Percentiles rank a stretch among this genome's conserved stretches.
These are phyloP conservation scores for Colletotrichum viniferum DNA, from an alignment of 2,329 filamentous ascomycete species.

Conservation along the genomic window DNA sequence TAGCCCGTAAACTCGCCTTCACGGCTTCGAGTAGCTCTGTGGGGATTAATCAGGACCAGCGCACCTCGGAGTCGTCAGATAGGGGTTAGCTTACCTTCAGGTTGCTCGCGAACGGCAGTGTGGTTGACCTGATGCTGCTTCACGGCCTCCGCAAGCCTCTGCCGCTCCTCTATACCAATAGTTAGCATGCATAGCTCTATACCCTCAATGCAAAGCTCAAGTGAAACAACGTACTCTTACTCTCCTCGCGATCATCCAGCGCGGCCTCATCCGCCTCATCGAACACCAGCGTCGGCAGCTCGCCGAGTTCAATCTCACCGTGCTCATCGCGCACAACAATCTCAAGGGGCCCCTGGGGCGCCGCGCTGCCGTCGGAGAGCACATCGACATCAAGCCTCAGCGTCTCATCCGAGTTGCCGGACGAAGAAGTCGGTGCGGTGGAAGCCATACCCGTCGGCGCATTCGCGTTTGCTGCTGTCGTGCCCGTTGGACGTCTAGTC, in stretches of 20 bases:
- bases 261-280: constrained; percentile 61
- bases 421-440: constrained; percentile 11
- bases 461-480: not conserved
- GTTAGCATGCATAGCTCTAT: constrained; percentile 25
- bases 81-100: constrained; percentile 36
- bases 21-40: constrained; percentile 74
- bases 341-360: constrained; percentile 39
- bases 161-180: constrained; percentile 55
- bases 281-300: constrained; percentile 56
- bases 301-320: constrained; percentile 65
- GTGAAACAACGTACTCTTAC: constrained; percentile 49
- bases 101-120: constrained; percentile 62
- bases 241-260: constrained; percentile 62
- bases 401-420: constrained; percentile 46
- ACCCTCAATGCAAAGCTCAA: constrained; percentile 4
- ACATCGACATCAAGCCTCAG: constrained; percentile 52
- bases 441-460: constrained; percentile 16
- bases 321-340: constrained; percentile 68
- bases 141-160: constrained; percentile 64
- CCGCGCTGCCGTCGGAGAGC: constrained; percentile 35
- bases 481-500: constrained; percentile 53
- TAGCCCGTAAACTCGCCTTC: constrained; percentile 71
- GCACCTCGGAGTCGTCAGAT: not conserved
- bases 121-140: constrained; percentile 64
- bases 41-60: constrained; percentile 17